Evolutionary conservation across 2,329 filamentous ascomycete genomes (phyloP).

Genomic region (Magnaporthiopsis rhizophila): DNA sequence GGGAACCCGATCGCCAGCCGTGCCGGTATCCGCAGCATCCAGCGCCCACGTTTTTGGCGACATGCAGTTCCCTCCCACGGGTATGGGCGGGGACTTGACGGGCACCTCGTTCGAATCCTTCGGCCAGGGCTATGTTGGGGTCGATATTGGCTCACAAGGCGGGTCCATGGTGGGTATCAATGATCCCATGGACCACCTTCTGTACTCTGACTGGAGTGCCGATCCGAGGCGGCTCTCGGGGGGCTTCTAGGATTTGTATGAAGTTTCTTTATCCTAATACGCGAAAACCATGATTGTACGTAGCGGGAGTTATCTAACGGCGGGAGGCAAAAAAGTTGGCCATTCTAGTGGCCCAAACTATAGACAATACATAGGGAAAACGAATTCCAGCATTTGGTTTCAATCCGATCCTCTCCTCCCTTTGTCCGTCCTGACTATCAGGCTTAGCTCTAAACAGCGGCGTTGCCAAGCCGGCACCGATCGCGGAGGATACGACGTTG

Average conservation of each 20-base stretch:
- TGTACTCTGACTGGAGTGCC: not conserved
- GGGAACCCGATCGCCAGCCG: not conserved
- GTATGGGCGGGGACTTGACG: not conserved
- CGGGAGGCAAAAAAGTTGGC: not conserved
- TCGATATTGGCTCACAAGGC: not conserved
- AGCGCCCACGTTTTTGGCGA: not conserved
- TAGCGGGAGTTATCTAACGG: not conserved
- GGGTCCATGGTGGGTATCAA: not conserved
- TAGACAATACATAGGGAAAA: not conserved
- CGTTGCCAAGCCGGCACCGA: not conserved
- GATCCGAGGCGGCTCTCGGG: not conserved
- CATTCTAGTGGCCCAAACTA: not conserved
- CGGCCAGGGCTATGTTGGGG: not conserved
- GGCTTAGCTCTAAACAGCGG: too few relatives aligned
- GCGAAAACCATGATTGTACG: not conserved
- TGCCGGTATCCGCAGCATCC: not conserved
- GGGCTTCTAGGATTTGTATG: not conserved
- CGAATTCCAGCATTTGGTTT: not conserved
- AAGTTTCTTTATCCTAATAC: not conserved
- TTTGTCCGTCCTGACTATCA: not conserved
- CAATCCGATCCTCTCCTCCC: not conserved
- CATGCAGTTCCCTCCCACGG: not conserved
- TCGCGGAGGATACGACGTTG: not conserved
- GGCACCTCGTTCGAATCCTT: not conserved
- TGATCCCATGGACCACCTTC: not conserved